Percentiles rank a stretch among this genome's conserved stretches.
These are phyloP conservation scores for Aspergillus mulundensis DNA, from an alignment of 495 filamentous ascomycete species.

Conservation along the genomic window DNA sequence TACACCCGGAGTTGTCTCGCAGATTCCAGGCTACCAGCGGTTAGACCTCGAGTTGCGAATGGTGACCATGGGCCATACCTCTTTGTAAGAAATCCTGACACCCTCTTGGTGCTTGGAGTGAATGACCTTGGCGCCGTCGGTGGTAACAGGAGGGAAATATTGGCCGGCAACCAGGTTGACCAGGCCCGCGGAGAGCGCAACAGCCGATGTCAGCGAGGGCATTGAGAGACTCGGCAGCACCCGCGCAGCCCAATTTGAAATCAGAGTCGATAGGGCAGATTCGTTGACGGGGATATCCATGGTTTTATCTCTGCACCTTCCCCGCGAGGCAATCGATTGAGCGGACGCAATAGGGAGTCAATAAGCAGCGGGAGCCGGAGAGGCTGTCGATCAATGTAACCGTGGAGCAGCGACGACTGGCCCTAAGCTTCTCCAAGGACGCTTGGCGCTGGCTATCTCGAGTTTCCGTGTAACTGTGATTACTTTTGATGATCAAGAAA, in stretches of 20 bases:
- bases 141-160: slow-evolving; percentile 54
- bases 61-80: no score
- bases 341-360: slow-evolving; percentile 2
- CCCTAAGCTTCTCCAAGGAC: background rate
- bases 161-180: slow-evolving; percentile 25
- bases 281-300: background rate
- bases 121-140: slow-evolving; percentile 49
- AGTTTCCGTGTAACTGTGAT: background rate
- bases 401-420: background rate
- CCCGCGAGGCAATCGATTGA: background rate
- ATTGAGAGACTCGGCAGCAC: slow-evolving; percentile 6
- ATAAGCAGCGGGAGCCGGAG: background rate
- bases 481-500: background rate
- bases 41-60: background rate
- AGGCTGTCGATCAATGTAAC: slow-evolving; percentile 16
- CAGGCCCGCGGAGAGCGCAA: slow-evolving; percentile 17
- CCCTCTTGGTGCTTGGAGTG: slow-evolving; percentile 55
- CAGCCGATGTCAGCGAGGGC: slow-evolving; percentile 4
- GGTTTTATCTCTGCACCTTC: background rate
- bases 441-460: background rate
- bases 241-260: background rate
- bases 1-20: slow-evolving; percentile 49
- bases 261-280: background rate
- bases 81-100: slow-evolving; percentile 61
- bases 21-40: slow-evolving; percentile 39